Evolutionary conservation across 2,329 filamentous ascomycete species (phyloP).

Genomic region (Calonectria crousiana): DNA sequence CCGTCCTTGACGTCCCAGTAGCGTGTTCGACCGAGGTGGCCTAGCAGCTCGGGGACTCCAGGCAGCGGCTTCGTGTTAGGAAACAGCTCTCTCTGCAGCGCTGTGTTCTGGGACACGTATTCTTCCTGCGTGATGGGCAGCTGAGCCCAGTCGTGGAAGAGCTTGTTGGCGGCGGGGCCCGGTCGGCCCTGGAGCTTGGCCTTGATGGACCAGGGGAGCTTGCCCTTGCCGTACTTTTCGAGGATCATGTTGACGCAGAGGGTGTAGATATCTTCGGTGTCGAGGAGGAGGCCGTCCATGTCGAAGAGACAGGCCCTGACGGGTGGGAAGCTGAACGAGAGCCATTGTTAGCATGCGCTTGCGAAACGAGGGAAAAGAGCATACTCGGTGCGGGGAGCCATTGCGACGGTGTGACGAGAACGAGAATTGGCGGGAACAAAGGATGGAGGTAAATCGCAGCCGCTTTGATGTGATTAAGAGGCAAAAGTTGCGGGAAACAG

Average conservation of each 20-base stretch:
- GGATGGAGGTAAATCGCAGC: neutral
- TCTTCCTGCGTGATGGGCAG: constrained; percentile 81
- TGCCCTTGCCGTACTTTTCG: constrained; percentile 76
- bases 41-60: constrained; percentile 79
- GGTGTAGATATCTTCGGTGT: constrained; percentile 93
- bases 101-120: constrained; percentile 70
- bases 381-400: constrained; percentile 61
- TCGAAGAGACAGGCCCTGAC: constrained; percentile 96
- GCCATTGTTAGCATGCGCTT: constrained; percentile 24
- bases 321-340: constrained; percentile 74
- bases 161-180: constrained; percentile 63
- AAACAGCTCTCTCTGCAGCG: constrained; percentile 79
- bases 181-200: constrained; percentile 79
- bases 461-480: neutral
- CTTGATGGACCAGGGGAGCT: constrained; percentile 94
- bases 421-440: neutral
- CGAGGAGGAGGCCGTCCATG: constrained; percentile 96
- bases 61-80: constrained; percentile 81
- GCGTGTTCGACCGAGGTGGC: constrained; percentile 65
- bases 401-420: constrained; percentile 34
- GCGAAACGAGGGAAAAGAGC: constrained; percentile 30
- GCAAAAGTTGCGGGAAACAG: neutral
- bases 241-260: constrained; percentile 86
- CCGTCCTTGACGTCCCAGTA: constrained; percentile 58
- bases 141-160: constrained; percentile 83